Percentiles rank a stretch among this genome's conserved stretches.
phyloP scores from a whole-genome alignment of 2,329 filamentous ascomycete species.

The Myriosclerotinia duriaeana region DNA sequence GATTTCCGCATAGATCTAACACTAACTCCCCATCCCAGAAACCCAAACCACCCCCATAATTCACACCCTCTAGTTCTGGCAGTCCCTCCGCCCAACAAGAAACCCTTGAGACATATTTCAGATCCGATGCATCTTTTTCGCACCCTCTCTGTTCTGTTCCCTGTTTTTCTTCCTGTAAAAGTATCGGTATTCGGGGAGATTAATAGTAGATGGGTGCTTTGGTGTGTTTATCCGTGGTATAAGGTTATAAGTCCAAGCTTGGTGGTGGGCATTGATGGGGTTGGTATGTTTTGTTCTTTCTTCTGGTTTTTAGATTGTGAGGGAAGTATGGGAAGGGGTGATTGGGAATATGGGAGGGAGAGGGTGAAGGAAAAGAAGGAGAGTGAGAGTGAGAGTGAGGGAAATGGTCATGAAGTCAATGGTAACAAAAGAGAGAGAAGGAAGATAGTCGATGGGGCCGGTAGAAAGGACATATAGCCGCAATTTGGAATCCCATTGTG shows the following conservation, averaged over 20 bases:
- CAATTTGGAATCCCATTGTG: too few species aligned
- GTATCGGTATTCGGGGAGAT: slow-evolving; percentile 47
- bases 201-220: slow-evolving; percentile 66
- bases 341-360: slow-evolving; percentile 21
- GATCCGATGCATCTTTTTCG: slow-evolving; percentile 67
- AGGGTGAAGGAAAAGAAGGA: background rate
- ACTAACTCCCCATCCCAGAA: slow-evolving; percentile 38
- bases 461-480: background rate
- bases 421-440: background rate
- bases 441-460: background rate
- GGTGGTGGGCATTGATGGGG: slow-evolving; percentile 62
- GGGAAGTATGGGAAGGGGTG: background rate
- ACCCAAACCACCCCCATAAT: slow-evolving; percentile 67
- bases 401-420: background rate
- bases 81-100: slow-evolving; percentile 63
- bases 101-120: slow-evolving; percentile 71
- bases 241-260: slow-evolving; percentile 77
- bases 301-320: background rate
- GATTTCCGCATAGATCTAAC: background rate
- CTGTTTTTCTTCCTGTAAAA: slow-evolving; percentile 47
- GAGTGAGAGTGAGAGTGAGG: background rate
- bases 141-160: slow-evolving; percentile 77
- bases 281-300: slow-evolving; percentile 43
- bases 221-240: slow-evolving; percentile 77
- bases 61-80: slow-evolving; percentile 64